Base-by-base conservation (phyloP, 78 protist species). In the Andalucia godoyi region DNA sequence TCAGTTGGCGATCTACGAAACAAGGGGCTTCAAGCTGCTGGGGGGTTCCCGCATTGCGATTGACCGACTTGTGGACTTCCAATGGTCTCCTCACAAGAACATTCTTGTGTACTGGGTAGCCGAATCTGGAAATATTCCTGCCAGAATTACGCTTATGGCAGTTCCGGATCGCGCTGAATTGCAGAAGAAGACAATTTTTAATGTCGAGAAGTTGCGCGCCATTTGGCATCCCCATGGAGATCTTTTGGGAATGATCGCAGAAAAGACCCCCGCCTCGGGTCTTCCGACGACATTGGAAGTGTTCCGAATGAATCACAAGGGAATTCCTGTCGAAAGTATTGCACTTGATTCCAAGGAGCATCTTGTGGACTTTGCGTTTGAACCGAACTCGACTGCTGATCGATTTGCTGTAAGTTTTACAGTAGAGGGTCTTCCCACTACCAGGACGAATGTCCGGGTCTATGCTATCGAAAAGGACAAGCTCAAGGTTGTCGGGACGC, bases 201-300 rank as follows among this genome's bases (percentile, higher is more conserved):
- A 80, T 38, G 45, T 58, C 30, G 38, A 58, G 45, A 40, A 58
- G 47, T 36, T 58, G 33, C 10, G 64, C 30, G 34, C 34, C 47
- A 58, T 41, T 7, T 89, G 95, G 95, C 95, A 89, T 50, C 52
- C 65, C 23, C 59, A 63, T 10, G 95, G 95, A 60, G 78, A 77
- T 37, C 76, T 36, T 73, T 79, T 89, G 32, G 57, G 66, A 71
- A 77, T 30, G 85, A 81, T 36, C 75, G 80, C 45, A 36, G n/a
- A 52, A 51, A 40, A 30, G 74, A 85, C 70, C 21, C 61, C 21
- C 72, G 79, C 53, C 70, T 66, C 72, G 52, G 45, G 41, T 39
- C 55, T 13, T 32, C 33, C 60, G 42, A 53, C 73, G 23, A 40
- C 27, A 18, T 80, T 85, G 63, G 91, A 89, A 71, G 32, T 89